phyloP scores from a whole-genome alignment of 257 asterid genomes.

The Plantago ovata region DNA sequence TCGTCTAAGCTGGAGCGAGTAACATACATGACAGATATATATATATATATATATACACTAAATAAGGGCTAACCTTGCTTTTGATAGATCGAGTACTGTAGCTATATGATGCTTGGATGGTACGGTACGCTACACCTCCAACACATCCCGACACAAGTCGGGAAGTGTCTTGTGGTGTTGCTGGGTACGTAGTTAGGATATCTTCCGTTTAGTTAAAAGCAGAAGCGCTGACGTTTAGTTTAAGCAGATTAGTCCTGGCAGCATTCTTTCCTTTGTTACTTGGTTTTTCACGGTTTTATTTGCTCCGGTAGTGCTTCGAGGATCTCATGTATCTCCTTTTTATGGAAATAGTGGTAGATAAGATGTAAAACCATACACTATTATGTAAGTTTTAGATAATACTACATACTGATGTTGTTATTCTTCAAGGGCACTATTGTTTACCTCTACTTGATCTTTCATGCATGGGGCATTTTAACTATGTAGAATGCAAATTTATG shows the following conservation, averaged over 20 bases:
- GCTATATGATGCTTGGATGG: slow-evolving; percentile 16
- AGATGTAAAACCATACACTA: background rate
- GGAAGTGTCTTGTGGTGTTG: slow-evolving; percentile 3
- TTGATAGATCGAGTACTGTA: slow-evolving; percentile 19
- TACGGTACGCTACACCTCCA: slow-evolving; percentile 9
- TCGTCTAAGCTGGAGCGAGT: background rate
- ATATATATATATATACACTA: too few relatives aligned
- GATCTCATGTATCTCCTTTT: slow-evolving; percentile 12
- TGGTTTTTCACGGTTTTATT: background rate
- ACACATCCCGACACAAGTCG: background rate
- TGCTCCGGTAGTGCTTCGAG: slow-evolving; percentile 17
- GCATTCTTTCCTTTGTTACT: slow-evolving; percentile 24
- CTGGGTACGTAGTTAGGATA: slow-evolving; percentile 4
- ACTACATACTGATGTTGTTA: too few relatives aligned
- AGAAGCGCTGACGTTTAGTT: slow-evolving; percentile 20
- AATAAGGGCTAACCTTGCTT: slow-evolving; percentile 29
- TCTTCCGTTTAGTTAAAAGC: slow-evolving; percentile 23
- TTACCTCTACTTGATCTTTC: too few relatives aligned
- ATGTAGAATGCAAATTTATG: too few relatives aligned
- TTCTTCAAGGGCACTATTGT: too few relatives aligned
- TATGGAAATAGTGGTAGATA: slow-evolving; percentile 18
- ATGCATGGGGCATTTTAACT: too few relatives aligned
- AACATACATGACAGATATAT: slow-evolving; percentile 5
- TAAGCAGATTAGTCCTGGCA: slow-evolving; percentile 22
- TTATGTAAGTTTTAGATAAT: too few relatives aligned